phyloP scores from a whole-genome alignment of 495 filamentous ascomycete genomes.

The Hyaloscypha variabilis region DNA sequence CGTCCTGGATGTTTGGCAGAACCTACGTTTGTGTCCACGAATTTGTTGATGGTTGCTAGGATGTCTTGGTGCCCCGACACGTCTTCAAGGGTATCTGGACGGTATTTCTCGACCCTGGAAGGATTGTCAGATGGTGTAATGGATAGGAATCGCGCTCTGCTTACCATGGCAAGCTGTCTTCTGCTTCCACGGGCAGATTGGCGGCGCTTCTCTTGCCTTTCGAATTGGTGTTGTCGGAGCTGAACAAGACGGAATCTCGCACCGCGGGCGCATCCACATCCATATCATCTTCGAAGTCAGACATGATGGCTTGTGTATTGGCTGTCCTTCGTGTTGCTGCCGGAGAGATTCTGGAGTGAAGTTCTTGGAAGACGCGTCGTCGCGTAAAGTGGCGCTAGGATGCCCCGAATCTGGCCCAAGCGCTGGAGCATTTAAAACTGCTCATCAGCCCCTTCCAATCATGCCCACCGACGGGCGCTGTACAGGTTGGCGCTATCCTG shows the following conservation, averaged over 20 bases:
- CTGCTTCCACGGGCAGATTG: conserved; percentile 90
- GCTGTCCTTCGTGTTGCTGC: neutral
- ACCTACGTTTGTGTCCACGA: conserved; percentile 83
- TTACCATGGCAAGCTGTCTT: conserved; percentile 93
- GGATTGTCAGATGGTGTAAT: neutral
- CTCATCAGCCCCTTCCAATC: neutral
- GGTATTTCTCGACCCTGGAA: conserved; percentile 96
- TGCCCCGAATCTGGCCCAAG: neutral
- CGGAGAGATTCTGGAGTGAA: neutral
- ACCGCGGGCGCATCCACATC: conserved; percentile 72
- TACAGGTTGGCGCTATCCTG: neutral
- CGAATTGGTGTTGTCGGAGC: conserved; percentile 57
- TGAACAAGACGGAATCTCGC: conserved; percentile 61
- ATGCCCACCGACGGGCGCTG: conserved; percentile 1
- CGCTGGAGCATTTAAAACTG: neutral
- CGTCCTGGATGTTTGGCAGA: neutral
- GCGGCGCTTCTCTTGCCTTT: conserved; percentile 92
- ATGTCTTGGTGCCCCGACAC: conserved; percentile 99
- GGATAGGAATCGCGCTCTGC: conserved; percentile 17
- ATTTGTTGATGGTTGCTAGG: conserved; percentile 93
- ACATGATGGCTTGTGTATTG: conserved; percentile 59
- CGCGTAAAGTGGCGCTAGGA: conserved; percentile 20
- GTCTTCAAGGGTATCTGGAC: conserved; percentile 83
- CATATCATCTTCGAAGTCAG: conserved; percentile 90
- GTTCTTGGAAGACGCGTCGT: conserved; percentile 16